Evolutionary conservation across 306 rosid genomes (phyloP), one percentile per base, ranked within the genome.

Genomic region (Medicago lupulina): DNA sequence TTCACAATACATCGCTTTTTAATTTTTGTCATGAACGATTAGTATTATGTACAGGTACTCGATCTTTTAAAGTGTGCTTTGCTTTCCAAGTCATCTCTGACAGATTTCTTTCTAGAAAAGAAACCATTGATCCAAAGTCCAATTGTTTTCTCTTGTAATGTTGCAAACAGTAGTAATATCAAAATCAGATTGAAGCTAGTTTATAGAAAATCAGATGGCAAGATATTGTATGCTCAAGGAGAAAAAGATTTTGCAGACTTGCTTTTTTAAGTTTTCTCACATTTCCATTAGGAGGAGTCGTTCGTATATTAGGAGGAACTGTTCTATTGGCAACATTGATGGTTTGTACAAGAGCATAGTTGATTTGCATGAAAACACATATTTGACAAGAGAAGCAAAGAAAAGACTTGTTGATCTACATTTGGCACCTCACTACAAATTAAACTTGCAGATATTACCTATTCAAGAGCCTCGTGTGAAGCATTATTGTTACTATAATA

Each of bases 171-270:
- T 8, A 14, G 9, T 14, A 11, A 9, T 13, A 8, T 9, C 10
- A 25, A 12, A 21, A 14, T 76, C 4, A 19, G n/a, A 1, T 28
- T 76, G 31, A 54, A 65, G 14, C 0, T 76, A 8, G 11, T 36
- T 43, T 11, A 6, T 3, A 54, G 57, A 66, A 66, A 76, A 66
- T 76, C 80, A 40, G 34, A 36, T 54, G 4, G 66, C 1, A 21
- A 65, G 31, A 15, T 51, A 18, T 0, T 66, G 16, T 75, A 12
- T 75, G 79, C 79, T 19, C 38, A 49, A 3, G 49, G 66, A 1
- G 41, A 21, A 1, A 28, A 76, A 18, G 80, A 59, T 13, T 59
- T 59, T 59, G 65, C 17, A 4, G 38, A 23, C 36, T 23, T 59
- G 12, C 40, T 59, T 50, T 44, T 53, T n/a, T n/a, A 3, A 36